Evolutionary conservation across 2,329 filamentous ascomycete genomes (phyloP).

Genomic region (Onygenales sp.): DNA sequence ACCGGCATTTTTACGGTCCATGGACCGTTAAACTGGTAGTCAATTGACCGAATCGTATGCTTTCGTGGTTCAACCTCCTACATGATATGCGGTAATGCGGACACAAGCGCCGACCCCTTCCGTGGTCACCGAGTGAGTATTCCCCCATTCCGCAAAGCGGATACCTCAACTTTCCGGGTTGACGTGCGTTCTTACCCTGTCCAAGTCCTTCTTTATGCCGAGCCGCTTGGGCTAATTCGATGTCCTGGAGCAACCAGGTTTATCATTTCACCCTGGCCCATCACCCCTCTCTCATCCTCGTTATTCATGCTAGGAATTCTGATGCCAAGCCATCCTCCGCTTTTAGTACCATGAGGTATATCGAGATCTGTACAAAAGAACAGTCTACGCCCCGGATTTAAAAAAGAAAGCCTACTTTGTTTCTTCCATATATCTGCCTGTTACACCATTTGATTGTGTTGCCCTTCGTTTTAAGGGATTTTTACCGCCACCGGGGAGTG

Average conservation of each 20-base stretch:
- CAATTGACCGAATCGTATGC: too few relatives aligned
- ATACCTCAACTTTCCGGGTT: background rate
- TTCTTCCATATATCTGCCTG: background rate
- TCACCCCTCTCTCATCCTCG: background rate
- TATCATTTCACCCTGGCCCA: background rate
- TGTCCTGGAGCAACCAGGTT: background rate
- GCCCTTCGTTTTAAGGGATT: background rate
- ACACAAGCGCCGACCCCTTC: background rate
- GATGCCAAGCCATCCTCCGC: background rate
- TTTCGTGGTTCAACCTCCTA: background rate
- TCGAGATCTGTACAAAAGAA: background rate
- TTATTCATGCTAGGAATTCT: background rate
- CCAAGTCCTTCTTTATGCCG: background rate
- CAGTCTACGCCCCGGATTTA: background rate
- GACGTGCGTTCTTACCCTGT: background rate
- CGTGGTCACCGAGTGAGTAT: background rate
- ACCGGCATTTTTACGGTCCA: too few relatives aligned
- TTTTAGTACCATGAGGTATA: background rate
- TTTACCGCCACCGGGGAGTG: background rate
- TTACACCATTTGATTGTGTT: slow-evolving; percentile 8
- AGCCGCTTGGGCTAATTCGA: background rate
- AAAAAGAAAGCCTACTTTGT: background rate
- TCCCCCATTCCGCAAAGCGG: background rate
- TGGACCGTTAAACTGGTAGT: too few relatives aligned
- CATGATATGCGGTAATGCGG: background rate